Evolutionary conservation across 306 rosid species (phyloP), one percentile per base, ranked within the genome.

Genomic region (Acacia melanoxylon): DNA sequence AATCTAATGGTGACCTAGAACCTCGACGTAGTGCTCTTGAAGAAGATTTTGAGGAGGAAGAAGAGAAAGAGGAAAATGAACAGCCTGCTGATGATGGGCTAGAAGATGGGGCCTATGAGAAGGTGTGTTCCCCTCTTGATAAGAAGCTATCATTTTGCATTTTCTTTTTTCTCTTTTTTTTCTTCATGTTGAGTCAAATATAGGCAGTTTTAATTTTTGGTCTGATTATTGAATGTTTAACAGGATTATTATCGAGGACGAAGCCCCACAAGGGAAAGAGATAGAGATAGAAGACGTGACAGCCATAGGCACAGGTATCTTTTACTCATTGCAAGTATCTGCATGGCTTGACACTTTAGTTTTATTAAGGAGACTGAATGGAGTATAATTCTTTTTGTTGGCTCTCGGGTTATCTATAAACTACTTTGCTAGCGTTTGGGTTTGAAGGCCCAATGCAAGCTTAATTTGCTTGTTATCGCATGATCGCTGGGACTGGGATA

Each of bases 31-130:
- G 99, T 81, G 99, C 97, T 16, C 88, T 96, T 83, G 99, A 96
- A 79, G 99, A 93, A 54, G 99, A 96, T 86, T 96, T 93, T 86
- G 99, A 96, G 88, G 99, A 96, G 88, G 98, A 95, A 82, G 99
- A 95, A 83, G 99, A 95, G 84, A 96, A 92, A 81, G 99, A 93
- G 83, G 99, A 96, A 71, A 89, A 84, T 71, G 97, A 91, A 41
- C 93, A 91, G 58, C 92, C 91, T 83, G 91, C 51, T 82, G 98
- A 91, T 45, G 91, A 91, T 45, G 91, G 82, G 70, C 14, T 88
- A 19, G 97, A 92, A 77, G 97, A 92, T 81, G 96, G 83, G 54
- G 82, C 77, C 67, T 87, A 89, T 52, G 99, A 90, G 56, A 92
- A 92, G 92, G 98, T 94, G 41, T 58, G 5, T 33, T 81, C 33